Percentiles rank a stretch among this genome's conserved stretches.
Conservation (phyloP, 768 basidiomycete genomes). For the Dictyophora rubrovolvata region DNA sequence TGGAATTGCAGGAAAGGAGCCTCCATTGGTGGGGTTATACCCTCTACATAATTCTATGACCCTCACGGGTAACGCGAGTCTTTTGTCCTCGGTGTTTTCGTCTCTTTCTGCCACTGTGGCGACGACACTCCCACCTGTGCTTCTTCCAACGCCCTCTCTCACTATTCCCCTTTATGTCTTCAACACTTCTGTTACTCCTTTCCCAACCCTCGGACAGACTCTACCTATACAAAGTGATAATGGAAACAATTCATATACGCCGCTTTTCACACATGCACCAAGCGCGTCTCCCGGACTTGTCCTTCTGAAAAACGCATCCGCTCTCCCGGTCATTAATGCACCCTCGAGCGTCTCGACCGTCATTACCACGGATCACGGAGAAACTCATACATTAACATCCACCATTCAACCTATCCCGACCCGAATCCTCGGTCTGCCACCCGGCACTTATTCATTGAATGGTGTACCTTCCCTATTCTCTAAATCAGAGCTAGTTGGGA, state of each 20-base stretch:
- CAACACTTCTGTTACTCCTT: constrained; percentile 52
- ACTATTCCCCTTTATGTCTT: constrained; percentile 57
- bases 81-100: constrained; percentile 39
- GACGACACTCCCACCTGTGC: constrained; percentile 64
- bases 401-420: constrained; percentile 31
- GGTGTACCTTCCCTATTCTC: neutral
- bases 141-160: constrained; percentile 53
- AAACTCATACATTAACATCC: constrained; percentile 43
- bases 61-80: constrained; percentile 22
- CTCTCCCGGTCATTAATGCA: constrained; percentile 47
- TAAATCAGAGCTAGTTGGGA: neutral
- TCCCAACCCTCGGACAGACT: constrained; percentile 26
- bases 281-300: constrained; percentile 23
- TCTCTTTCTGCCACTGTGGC: constrained; percentile 52
- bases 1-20: constrained; percentile 63
- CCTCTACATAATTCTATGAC: constrained; percentile 39
- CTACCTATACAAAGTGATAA: constrained; percentile 41
- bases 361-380: constrained; percentile 46
- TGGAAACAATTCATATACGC: constrained; percentile 60
- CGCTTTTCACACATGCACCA: constrained; percentile 32
- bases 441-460: constrained; percentile 25
- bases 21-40: constrained; percentile 73
- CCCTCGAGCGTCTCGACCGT: constrained; percentile 44
- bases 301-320: constrained; percentile 33
- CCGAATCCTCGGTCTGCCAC: constrained; percentile 53